phyloP scores from a whole-genome alignment of 352 stramenopile genomes.

The Phytophthora ramorum region DNA sequence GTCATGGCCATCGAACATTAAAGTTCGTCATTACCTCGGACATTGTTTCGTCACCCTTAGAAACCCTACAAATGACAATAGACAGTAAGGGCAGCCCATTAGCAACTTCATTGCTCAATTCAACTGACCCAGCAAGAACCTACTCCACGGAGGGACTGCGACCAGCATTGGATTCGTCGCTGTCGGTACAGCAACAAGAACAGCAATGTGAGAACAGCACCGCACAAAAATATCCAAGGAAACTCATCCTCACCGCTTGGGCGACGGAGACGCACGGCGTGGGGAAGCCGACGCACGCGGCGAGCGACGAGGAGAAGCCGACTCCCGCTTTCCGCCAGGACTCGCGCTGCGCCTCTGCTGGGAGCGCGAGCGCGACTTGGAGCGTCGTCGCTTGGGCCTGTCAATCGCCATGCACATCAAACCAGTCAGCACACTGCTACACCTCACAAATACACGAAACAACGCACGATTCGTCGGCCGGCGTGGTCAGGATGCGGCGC shows the following conservation, averaged over 20 bases:
- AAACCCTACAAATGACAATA: slow-evolving; percentile 5
- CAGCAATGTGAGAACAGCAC: not conserved
- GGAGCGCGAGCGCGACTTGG: slow-evolving; percentile 36
- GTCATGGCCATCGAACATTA: not conserved
- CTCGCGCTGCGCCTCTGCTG: slow-evolving; percentile 33
- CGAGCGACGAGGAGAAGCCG: slow-evolving; percentile 24
- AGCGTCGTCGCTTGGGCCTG: slow-evolving; percentile 29
- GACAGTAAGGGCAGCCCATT: not conserved
- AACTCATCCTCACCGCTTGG: slow-evolving; percentile 22
- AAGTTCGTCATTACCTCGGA: slow-evolving; percentile 23
- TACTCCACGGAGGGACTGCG: slow-evolving; percentile 31
- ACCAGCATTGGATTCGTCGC: slow-evolving; percentile 15
- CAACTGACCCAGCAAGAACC: slow-evolving; percentile 2
- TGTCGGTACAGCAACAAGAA: not conserved
- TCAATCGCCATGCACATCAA: not conserved
- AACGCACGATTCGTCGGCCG: slow-evolving; percentile 27
- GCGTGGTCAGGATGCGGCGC: slow-evolving; percentile 47
- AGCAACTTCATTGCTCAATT: not conserved
- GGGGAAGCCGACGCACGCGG: slow-evolving; percentile 20
- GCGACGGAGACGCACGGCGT: slow-evolving; percentile 28
- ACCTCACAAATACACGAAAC: not conserved
- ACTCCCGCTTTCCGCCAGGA: slow-evolving; percentile 17
- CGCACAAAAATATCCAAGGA: not conserved
- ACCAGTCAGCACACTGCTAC: not conserved
- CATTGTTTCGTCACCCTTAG: slow-evolving; percentile 25